phyloP scores from a whole-genome alignment of 352 stramenopile species.

The Phytophthora hibernalis region DNA sequence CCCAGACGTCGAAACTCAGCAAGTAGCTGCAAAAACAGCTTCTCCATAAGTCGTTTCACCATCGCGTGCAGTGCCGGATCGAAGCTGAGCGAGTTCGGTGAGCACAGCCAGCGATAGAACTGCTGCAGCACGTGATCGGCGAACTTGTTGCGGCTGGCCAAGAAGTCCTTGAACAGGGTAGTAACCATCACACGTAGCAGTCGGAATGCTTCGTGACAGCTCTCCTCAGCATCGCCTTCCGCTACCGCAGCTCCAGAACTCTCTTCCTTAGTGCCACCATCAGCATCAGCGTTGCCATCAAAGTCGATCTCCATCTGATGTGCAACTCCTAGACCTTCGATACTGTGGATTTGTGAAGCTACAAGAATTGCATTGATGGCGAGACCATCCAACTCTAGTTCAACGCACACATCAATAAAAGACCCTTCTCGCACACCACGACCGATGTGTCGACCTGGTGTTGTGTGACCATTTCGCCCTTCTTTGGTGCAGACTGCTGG shows the following conservation, averaged over 20 bases:
- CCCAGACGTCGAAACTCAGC: conserved; percentile 95
- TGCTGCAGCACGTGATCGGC: conserved; percentile 97
- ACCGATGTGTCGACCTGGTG: conserved; percentile 55
- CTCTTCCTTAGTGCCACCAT: conserved; percentile 15
- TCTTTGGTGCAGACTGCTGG: conserved; percentile 18
- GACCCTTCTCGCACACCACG: conserved; percentile 91
- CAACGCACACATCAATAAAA: conserved; percentile 87
- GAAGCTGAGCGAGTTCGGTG: conserved; percentile 91
- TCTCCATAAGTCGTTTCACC: conserved; percentile 96
- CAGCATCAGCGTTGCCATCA: conserved; percentile 40
- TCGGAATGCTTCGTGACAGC: conserved; percentile 92
- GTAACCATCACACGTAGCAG: conserved; percentile 93
- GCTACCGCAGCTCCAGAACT: conserved; percentile 23
- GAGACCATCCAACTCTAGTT: conserved; percentile 77
- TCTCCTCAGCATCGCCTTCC: conserved; percentile 86
- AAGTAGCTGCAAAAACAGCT: conserved; percentile 93
- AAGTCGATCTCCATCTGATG: conserved; percentile 79
- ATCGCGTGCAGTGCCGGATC: conserved; percentile 95
- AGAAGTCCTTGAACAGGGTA: conserved; percentile 94
- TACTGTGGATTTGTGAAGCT: conserved; percentile 72
- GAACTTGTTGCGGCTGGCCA: conserved; percentile 89
- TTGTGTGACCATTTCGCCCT: conserved; percentile 30
- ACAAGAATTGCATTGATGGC: conserved; percentile 83
- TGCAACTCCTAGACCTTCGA: conserved; percentile 65
- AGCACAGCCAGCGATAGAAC: conserved; percentile 96